Evolutionary conservation across 2,329 filamentous ascomycete genomes (phyloP).

Genomic region (Exophiala dermatitidis): DNA sequence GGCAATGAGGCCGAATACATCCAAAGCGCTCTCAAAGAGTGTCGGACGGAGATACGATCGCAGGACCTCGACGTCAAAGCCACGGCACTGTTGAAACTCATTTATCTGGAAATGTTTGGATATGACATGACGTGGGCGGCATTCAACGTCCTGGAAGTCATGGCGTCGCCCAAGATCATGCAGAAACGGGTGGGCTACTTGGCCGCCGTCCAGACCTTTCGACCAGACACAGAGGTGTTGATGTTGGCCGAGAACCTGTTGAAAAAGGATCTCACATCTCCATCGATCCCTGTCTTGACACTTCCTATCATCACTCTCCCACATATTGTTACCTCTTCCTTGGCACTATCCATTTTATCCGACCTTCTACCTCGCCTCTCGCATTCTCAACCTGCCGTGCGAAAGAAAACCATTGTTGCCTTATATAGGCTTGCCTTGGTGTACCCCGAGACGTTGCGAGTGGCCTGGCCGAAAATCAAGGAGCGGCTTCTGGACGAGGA

Average conservation of each 20-base stretch:
- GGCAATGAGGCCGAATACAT: slow-evolving; percentile 94
- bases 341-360: slow-evolving; percentile 80
- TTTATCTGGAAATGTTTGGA: slow-evolving; percentile 98
- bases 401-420: slow-evolving; percentile 94
- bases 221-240: slow-evolving; percentile 88
- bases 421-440: slow-evolving; percentile 88
- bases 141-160: slow-evolving; percentile 97
- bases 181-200: slow-evolving; percentile 95
- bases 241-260: slow-evolving; percentile 95
- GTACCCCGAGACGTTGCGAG: slow-evolving; percentile 87
- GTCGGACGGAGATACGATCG: slow-evolving; percentile 80
- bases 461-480: slow-evolving; percentile 96
- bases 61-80: slow-evolving; percentile 98
- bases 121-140: slow-evolving; percentile 99
- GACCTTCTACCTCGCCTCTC: slow-evolving; percentile 80
- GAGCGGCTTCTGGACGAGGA: slow-evolving; percentile 82
- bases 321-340: slow-evolving; percentile 84
- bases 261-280: slow-evolving; percentile 72
- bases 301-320: slow-evolving; percentile 86
- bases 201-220: slow-evolving; percentile 90
- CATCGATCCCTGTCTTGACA: slow-evolving; percentile 66
- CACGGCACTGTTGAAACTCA: slow-evolving; percentile 86
- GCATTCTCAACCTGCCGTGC: slow-evolving; percentile 75
- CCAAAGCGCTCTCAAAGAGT: slow-evolving; percentile 88
- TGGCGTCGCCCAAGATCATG: slow-evolving; percentile 90